Conservation (phyloP, 345 rosid species). For the Populus davidiana region DNA sequence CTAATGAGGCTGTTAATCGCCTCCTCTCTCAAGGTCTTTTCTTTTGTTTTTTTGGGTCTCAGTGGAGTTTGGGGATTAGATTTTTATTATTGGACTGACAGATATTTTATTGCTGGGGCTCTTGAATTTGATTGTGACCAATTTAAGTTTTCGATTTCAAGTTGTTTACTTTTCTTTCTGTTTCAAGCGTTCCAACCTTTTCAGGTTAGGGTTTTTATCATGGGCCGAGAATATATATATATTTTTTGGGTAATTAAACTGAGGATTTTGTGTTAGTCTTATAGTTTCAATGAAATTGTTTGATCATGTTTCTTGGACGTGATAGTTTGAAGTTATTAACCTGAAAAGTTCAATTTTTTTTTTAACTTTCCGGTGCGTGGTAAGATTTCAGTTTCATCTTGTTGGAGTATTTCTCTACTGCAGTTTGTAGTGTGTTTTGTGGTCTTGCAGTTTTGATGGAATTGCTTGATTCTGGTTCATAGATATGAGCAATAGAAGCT, state of each 20-base stretch:
- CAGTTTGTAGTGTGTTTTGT: neutral
- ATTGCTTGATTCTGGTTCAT: neutral
- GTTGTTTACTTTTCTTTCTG: neutral
- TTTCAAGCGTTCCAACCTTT: neutral
- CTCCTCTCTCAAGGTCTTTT: constrained; percentile 85
- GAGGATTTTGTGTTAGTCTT: neutral
- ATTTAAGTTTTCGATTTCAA: neutral
- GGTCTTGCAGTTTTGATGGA: neutral
- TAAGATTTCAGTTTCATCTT: neutral
- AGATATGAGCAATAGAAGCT: neutral
- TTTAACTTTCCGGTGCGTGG: neutral
- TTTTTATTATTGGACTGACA: neutral
- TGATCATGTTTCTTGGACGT: neutral
- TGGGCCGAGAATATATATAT: neutral
- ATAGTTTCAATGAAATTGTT: neutral
- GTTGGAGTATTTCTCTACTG: neutral
- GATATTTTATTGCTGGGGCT: neutral
- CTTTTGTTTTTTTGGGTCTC: neutral
- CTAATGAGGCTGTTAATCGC: constrained; percentile 93
- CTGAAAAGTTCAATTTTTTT: neutral
- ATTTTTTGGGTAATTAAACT: neutral
- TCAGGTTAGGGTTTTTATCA: neutral
- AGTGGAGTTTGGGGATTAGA: neutral
- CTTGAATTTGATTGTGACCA: neutral
- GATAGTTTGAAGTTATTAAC: neutral